Evolutionary conservation across 768 basidiomycete species (phyloP), one percentile per base, ranked within the genome.

Genomic region (Asterophora lycoperdoides): DNA sequence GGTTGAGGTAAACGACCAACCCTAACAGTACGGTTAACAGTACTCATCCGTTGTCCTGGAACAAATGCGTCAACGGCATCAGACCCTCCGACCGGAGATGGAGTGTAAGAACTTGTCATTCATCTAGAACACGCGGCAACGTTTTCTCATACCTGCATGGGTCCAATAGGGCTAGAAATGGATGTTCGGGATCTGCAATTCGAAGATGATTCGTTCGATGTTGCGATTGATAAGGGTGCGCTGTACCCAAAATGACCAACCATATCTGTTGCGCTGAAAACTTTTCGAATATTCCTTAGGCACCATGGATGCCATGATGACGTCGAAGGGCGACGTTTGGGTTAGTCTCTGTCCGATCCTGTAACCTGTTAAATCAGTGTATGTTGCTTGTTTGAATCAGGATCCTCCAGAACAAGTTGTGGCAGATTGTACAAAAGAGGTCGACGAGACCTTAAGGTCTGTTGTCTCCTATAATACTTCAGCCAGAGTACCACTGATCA

Each of bases 241-340:
- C 19, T 36, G 33, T 18, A 15, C 26, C 3, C 20, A 1, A 34
- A 10, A 18, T 33, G 17, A 33, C n/a, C 20, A 9, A 20, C 15
- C 28, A 6, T 8, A n/a, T n/a, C 20, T 20, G 33, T 23, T 48
- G 39, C 20, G 13, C 36, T 11, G 36, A 38, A n/a, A 17, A 17
- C 39, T 19, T 4, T 20, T 30, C 15, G 2, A 5, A 33, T 30
- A 7, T 4, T 7, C 15, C 23, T 11, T 26, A 73, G 72, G 87
- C 13, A 91, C 89, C 1, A 90, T 93, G 88, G 90, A 93, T 62
- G 87, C 89, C 2, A 86, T 93, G 85, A 83, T 92, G 82, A 83
- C 90, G 0, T 72, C 79, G 1, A 87, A 88, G 60, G 83, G 84
- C 14, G 85, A 89, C 56, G 83, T 89, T 48, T 92, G 90, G 89